Percentiles rank a stretch among this genome's conserved stretches.
These are phyloP conservation scores for Carex cristatella DNA, from an alignment of 176 grass and related monocot species.

Conservation along the genomic window DNA sequence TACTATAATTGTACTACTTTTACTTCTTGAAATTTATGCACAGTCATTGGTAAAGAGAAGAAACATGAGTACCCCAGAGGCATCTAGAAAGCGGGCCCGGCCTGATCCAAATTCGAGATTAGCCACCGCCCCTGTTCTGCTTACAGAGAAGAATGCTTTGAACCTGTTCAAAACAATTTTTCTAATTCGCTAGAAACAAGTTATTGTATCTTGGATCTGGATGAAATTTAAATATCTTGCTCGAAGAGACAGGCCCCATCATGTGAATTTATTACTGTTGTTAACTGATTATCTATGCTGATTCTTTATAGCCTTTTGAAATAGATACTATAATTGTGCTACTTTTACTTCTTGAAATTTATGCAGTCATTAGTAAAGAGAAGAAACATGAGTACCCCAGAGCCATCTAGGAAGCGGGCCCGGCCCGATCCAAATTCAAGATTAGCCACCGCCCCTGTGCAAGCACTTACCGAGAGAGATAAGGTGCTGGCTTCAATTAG, in stretches of 20 bases:
- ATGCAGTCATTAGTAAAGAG: not conserved
- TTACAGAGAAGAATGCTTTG: not conserved
- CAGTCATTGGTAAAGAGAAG: not conserved
- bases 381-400: constrained; percentile 1
- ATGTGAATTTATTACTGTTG: not conserved
- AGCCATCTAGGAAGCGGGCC: not conserved
- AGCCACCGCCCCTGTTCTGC: not conserved
- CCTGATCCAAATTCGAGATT: not conserved
- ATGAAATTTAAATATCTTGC: not conserved
- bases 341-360: not conserved
- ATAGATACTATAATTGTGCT: not conserved
- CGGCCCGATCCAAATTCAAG: not conserved
- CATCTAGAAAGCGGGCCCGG: not conserved
- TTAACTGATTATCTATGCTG: not conserved
- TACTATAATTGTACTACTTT: not conserved
- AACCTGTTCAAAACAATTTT: not conserved
- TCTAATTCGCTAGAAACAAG: not conserved
- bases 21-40: not conserved
- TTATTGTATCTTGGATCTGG: not conserved
- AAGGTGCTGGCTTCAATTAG: constrained; percentile 1
- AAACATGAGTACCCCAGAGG: not conserved
- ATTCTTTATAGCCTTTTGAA: not conserved
- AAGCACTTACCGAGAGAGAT: constrained; percentile 5
- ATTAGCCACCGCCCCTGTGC: not conserved
- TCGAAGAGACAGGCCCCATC: not conserved